phyloP scores from a whole-genome alignment of 257 asterid genomes.

The Solanum neorickii region DNA sequence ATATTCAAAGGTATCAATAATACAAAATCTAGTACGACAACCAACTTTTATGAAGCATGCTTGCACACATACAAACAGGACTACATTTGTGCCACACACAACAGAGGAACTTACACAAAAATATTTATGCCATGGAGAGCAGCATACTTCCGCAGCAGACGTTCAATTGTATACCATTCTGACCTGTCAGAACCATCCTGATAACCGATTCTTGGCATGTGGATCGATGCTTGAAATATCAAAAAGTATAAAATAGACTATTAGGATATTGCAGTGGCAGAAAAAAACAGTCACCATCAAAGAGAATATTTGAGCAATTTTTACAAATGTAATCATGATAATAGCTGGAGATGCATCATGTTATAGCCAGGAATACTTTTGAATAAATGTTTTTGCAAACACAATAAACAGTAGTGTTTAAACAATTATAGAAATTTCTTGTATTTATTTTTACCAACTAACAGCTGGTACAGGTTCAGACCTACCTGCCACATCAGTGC shows the following conservation, averaged over 20 bases:
- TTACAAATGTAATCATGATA: background rate
- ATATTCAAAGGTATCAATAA: background rate
- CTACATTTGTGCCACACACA: background rate
- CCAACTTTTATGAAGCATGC: background rate
- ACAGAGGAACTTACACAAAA: conserved; percentile 57
- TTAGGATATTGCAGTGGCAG: background rate
- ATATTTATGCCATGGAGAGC: conserved; percentile 46
- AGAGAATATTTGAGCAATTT: background rate
- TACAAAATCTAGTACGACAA: background rate
- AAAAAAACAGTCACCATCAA: background rate
- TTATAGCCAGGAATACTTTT: background rate
- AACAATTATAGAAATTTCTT: background rate
- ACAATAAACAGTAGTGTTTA: background rate
- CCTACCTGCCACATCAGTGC: background rate
- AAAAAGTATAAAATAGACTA: background rate
- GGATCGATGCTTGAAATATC: conserved; percentile 61
- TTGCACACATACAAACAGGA: background rate
- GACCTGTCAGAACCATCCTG: conserved; percentile 70
- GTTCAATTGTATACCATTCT: conserved; percentile 89
- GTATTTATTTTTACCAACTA: background rate
- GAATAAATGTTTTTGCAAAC: background rate
- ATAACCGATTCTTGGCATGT: conserved; percentile 87
- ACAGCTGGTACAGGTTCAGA: background rate
- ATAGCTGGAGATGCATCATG: background rate
- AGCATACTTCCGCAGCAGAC: conserved; percentile 75